Base-by-base conservation (phyloP, 306 rosid genomes). In the Carpinus fangiana region DNA sequence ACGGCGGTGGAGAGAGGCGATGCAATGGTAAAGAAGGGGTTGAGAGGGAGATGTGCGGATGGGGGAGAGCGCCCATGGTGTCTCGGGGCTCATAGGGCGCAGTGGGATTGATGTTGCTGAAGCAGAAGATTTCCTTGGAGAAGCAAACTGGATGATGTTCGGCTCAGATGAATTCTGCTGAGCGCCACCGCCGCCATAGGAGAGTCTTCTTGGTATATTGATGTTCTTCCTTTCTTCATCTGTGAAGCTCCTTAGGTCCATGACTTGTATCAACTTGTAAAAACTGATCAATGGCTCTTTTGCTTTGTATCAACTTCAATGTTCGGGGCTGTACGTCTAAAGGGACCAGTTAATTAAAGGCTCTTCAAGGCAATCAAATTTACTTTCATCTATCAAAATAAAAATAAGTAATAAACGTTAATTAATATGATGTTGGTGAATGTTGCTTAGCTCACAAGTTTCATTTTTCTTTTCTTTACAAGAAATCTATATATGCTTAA, bases 1-100 rank as follows among this genome's bases (percentile, higher is more conserved):
- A 5, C 80, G 84, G 66, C 89, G 89, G 76, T 88, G 91, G 28
- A 88, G 87, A 36, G 91, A 88, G 21, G 91, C 87, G 43, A 88
- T 85, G 87, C 91, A 88, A 38, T 85, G 87, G 78, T 85, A 87
- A 57, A 87, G 80, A 45, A 83, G 82, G 12, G 82, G 85, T 18
- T 78, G 86, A 1, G 79, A 36, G 12, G 87, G 83, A 48, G 81
- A 72, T 12, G 83, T 75, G 12, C 87, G 80, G 11, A 81, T 74
- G 0, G 87, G 87, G 23, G 87, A 83, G 43, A 83, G 80, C 46
- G 84, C 67, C 86, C 86, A 75, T 4, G 88, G 86, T 0, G 85
- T 85, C 78, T 82, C 83, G 0, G 88, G 88, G 62, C 85, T 85
- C 79, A 75, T 72, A 34, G 88, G 83, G 47, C 71, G 20, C 6